phyloP scores from a whole-genome alignment of 2,329 filamentous ascomycete species.

The Trichoderma sp. region DNA sequence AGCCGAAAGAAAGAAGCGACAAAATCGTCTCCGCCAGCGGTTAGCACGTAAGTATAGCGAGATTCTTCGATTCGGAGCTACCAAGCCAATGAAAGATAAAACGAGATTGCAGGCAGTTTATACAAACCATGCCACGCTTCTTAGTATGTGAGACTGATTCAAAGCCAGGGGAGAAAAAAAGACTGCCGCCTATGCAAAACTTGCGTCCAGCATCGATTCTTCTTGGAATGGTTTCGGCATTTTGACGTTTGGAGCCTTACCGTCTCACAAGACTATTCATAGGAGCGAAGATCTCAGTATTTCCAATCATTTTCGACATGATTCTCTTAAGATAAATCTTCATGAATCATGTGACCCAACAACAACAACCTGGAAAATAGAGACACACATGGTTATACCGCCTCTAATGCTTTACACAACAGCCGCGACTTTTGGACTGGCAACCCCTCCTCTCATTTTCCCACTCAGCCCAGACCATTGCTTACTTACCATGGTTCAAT shows the following conservation, averaged over 20 bases:
- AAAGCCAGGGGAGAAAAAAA: neutral
- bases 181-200: neutral
- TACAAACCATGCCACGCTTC: neutral
- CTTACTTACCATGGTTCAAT: neutral
- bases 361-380: neutral
- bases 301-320: neutral
- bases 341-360: neutral
- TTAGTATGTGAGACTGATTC: neutral
- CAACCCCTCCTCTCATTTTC: neutral
- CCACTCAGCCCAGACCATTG: neutral
- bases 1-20: neutral
- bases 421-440: neutral
- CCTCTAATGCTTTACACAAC: neutral
- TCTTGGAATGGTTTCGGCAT: neutral
- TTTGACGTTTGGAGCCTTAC: neutral
- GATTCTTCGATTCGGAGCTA: neutral
- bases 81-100: neutral
- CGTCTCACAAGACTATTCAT: neutral
- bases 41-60: neutral
- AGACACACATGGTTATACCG: neutral
- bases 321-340: neutral
- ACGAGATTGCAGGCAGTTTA: neutral
- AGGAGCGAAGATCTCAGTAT: neutral
- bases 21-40: neutral
- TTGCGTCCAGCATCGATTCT: neutral